Percentiles rank a stretch among this genome's conserved stretches.
Evolutionary conservation across 23 red algal genomes (phyloP).

Genomic region (Gracilaria gracilis): DNA sequence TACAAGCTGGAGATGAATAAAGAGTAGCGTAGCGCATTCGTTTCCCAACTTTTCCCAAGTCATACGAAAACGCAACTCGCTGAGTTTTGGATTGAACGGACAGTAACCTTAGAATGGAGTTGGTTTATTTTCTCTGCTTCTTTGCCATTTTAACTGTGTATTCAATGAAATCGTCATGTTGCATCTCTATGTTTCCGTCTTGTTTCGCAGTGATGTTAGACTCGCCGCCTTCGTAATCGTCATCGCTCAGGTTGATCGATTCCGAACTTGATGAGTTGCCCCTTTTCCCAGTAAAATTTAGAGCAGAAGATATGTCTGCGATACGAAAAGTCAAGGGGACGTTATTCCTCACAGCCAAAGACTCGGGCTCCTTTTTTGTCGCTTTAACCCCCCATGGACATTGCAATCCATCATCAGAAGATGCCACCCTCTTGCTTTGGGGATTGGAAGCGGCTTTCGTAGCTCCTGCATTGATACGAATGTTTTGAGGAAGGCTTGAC

Average conservation of each 20-base stretch:
- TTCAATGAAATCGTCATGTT: slow-evolving; percentile 27
- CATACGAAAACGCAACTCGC: too few relatives aligned
- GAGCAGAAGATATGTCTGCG: slow-evolving; percentile 18
- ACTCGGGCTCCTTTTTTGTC: neutral
- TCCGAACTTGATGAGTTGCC: neutral
- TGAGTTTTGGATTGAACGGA: too few relatives aligned
- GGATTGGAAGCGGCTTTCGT: neutral
- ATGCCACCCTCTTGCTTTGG: neutral
- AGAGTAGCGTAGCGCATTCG: neutral
- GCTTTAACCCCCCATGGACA: slow-evolving; percentile 28
- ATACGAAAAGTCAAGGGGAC: neutral
- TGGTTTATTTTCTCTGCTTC: slow-evolving; percentile 28
- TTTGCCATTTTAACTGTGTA: slow-evolving; percentile 27
- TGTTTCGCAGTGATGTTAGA: neutral
- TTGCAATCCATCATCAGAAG: slow-evolving; percentile 25
- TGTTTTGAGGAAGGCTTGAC: slow-evolving; percentile 17
- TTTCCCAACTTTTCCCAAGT: too few relatives aligned
- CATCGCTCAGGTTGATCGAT: slow-evolving; percentile 31
- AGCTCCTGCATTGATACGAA: neutral
- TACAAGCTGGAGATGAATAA: slow-evolving; percentile 81
- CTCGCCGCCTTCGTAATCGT: neutral
- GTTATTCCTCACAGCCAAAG: neutral
- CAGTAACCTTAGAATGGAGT: too few relatives aligned
- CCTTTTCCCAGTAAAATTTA: neutral
- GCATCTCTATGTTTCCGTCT: neutral